Base-by-base conservation (phyloP, 75 land plant genomes). In the Sequoiadendron giganteum region DNA sequence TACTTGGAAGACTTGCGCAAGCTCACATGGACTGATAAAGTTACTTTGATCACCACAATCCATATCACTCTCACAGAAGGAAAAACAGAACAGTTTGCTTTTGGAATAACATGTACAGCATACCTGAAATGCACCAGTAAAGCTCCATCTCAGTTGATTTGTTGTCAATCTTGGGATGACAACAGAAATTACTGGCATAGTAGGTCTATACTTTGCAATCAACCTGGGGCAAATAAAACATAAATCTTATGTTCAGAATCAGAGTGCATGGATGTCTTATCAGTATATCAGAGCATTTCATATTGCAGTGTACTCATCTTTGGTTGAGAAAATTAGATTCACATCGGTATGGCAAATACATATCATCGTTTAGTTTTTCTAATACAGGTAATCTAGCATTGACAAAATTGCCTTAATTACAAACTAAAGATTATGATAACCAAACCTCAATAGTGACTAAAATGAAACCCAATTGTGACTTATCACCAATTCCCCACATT, bases 171-270 rank as follows among this genome's bases (percentile, higher is more conserved):
- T 65, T 49, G 92, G 92, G 45, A 91, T 91, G 73, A 91, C 91
- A 48, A 91, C 91, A 47, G 76, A 49, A 28, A 91, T 85, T 14
- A 89, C 88, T 28, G 92, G 92, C 92, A 91, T 91, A 19, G 88
- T 84, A 77, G 92, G 92, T 8, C 91, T 45, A 73, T 91, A 91
- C 28, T 91, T 91, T 16, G 92, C 88, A 56, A 91, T 89, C 86
- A 91, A 87, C 76, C 92, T 91, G 90, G 38, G 61, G 30, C 34
- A 19, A 87, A 82, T 28, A 81, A 82, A 30, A 82, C 34, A 82
- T 10, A 47, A n/a, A 47, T 10, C 7, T 82, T 10, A 82, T 28
- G 84, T 13, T 82, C 3, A 25, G 15, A 47, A n/a, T 81, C 84
- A 43, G 84, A 40, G 9, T 28, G 25, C 84, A 81, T 81, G 10